These are phyloP conservation scores for Celoporthe dispersa DNA, from an alignment of 2,329 filamentous ascomycete species.

Conservation along the genomic window DNA sequence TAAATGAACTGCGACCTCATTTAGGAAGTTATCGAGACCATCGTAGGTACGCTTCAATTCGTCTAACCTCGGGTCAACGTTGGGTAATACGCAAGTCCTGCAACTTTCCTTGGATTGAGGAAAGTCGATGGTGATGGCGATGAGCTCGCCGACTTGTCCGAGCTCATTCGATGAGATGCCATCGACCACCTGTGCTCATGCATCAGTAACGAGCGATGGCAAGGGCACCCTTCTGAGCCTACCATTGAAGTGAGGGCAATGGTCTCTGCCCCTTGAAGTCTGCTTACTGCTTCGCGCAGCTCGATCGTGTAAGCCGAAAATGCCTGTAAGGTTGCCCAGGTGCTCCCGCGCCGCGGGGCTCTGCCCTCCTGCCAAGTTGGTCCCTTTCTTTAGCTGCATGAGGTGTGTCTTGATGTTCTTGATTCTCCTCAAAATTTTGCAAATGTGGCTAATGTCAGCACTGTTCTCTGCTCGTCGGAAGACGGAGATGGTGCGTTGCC, in stretches of 20 bases:
- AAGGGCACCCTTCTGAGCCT: slow-evolving; percentile 25
- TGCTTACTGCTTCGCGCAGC: slow-evolving; percentile 66
- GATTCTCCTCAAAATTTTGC: slow-evolving; percentile 68
- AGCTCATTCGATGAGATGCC: slow-evolving; percentile 63
- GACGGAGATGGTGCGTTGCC: slow-evolving; percentile 70
- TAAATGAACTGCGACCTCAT: slow-evolving; percentile 68
- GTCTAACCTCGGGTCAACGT: slow-evolving; percentile 77
- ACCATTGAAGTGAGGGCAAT: slow-evolving; percentile 61
- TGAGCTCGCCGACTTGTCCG: slow-evolving; percentile 68
- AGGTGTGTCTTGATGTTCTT: slow-evolving; percentile 76
- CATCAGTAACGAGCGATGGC: slow-evolving; percentile 16
- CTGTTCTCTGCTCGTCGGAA: slow-evolving; percentile 72
- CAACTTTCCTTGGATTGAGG: slow-evolving; percentile 72
- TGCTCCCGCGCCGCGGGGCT: slow-evolving; percentile 64
- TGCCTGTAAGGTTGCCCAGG: slow-evolving; percentile 72
- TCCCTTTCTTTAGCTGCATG: slow-evolving; percentile 75
- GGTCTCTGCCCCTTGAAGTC: slow-evolving; percentile 57
- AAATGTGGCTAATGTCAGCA: slow-evolving; percentile 57
- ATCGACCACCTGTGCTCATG: slow-evolving; percentile 54
- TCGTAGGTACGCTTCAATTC: slow-evolving; percentile 77
- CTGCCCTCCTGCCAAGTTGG: slow-evolving; percentile 56
- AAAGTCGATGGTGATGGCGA: slow-evolving; percentile 80
- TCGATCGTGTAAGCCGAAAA: slow-evolving; percentile 76
- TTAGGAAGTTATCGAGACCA: slow-evolving; percentile 75
- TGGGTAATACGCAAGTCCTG: slow-evolving; percentile 72